These are phyloP conservation scores for Cordyceps fumosorosea DNA, from an alignment of 2,329 filamentous ascomycete genomes.

Conservation along the genomic window DNA sequence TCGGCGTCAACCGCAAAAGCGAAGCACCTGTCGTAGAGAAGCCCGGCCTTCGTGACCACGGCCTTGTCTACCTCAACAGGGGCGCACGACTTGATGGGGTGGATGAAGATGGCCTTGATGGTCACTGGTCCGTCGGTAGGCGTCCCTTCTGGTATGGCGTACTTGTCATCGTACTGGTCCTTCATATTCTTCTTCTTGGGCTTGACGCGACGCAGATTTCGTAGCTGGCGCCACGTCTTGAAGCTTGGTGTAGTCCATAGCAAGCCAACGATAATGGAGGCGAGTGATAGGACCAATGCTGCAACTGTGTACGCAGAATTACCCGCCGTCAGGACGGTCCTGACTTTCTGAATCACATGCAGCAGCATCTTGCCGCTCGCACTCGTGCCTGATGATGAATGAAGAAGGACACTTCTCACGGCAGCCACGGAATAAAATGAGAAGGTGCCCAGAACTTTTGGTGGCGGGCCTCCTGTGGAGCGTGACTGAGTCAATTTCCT, in stretches of 20 bases:
- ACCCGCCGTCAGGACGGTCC: neutral
- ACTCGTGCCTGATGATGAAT: too few species aligned
- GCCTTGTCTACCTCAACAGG: slow-evolving; percentile 21
- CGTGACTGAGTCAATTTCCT: neutral
- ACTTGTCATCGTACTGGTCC: slow-evolving; percentile 19
- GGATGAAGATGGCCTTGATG: slow-evolving; percentile 23
- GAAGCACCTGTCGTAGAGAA: slow-evolving; percentile 22
- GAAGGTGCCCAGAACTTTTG: neutral
- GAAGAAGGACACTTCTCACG: too few species aligned
- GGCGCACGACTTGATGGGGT: slow-evolving; percentile 24
- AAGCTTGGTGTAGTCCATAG: slow-evolving; percentile 1
- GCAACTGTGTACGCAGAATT: neutral
- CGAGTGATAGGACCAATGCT: neutral
- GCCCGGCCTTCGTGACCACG: slow-evolving; percentile 20
- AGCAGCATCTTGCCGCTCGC: neutral
- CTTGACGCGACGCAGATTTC: slow-evolving; percentile 16
- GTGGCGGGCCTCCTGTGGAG: neutral
- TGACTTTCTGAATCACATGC: neutral
- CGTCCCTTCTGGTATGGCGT: slow-evolving; percentile 10
- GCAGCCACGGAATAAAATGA: neutral
- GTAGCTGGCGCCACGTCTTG: neutral
- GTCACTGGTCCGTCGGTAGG: slow-evolving; percentile 11
- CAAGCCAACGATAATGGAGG: neutral
- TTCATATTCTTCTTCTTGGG: slow-evolving; percentile 20
- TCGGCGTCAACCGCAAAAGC: slow-evolving; percentile 24